Base-by-base conservation (phyloP, 495 filamentous ascomycete genomes). In the Hypoxylon lenormandii region DNA sequence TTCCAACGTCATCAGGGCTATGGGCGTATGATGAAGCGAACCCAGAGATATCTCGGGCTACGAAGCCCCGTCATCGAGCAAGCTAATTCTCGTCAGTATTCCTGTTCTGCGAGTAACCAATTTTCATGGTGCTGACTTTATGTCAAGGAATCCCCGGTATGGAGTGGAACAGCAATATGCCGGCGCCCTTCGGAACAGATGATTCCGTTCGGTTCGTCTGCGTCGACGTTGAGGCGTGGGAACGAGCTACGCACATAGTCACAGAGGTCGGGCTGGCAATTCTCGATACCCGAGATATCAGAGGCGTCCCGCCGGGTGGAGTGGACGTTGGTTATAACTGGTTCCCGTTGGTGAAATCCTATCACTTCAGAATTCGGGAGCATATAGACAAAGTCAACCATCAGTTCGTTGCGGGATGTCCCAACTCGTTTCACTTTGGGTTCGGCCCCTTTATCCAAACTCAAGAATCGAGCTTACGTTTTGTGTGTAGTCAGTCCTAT, bases 191-290 rank as follows among this genome's bases (percentile, higher is more conserved):
- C 66, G 77, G 83, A 15, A 66, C 79, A 18, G 80, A 83, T 37
- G 30, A 66, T 5, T 72, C 71, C 5, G 85, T 90, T 1, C 79
- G 96, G 19, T 92, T 98, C 69, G 80, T 97, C 58, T 87, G 84
- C 64, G 79, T 97, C 45, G 94, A 98, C 72, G 74, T 93, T 28
- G 95, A 98, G 75, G 86, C 88, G 6, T 94, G 88, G 64, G 94
- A 98, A 77, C 73, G 75, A 22, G 78, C 87, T 54, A 81, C 83
- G 3, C 77, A 80, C 46, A 71, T 83, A 1, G 80, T 97, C 62
- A 96, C 93, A 3, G 95, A 98, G 74, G 82, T 98, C 54, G 95
- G 95, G 33, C 82, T 98, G 48, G 89, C 92, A 7, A 87, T 85
- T 8, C 86, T 98, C 18, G 95, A 98, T 77, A 92, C 90, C 3